Conservation (phyloP, 805 yeast genomes). For the Hanseniaspora pseudoguilliermondii region DNA sequence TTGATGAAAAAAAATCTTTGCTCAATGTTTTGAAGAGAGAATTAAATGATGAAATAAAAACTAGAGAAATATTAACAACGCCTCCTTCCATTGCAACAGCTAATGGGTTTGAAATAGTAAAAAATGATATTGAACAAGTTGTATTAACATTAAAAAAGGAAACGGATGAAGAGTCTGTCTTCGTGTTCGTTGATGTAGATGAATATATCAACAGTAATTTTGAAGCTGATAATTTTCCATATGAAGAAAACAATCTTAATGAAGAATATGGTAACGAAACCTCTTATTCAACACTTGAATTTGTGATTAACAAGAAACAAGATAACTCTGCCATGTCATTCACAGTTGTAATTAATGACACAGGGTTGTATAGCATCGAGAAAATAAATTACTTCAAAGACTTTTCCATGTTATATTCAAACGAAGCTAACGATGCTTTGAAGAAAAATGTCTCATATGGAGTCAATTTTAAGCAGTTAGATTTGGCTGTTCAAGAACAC, state of each 20-base stretch:
- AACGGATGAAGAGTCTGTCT: slow-evolving; percentile 44
- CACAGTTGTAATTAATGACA: slow-evolving; percentile 60
- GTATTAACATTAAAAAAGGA: slow-evolving; percentile 28
- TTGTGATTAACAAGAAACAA: slow-evolving; percentile 54
- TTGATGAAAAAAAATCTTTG: neutral
- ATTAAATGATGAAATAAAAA: neutral
- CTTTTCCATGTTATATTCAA: slow-evolving; percentile 43
- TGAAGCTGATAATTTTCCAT: slow-evolving; percentile 17
- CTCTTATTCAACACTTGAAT: neutral
- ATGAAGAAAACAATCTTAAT: slow-evolving; percentile 24
- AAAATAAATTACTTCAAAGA: slow-evolving; percentile 52
- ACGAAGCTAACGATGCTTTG: slow-evolving; percentile 49
- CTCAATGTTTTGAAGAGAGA: neutral
- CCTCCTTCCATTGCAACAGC: neutral
- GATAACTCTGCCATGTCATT: slow-evolving; percentile 57
- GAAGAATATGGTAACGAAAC: neutral
- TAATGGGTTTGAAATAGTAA: neutral
- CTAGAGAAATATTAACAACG: neutral
- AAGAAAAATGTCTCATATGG: slow-evolving; percentile 67
- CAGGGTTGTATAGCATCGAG: slow-evolving; percentile 57
- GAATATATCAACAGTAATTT: slow-evolving; percentile 51
- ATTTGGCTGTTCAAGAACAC: slow-evolving; percentile 66
- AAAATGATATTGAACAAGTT: neutral
- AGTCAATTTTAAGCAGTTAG: slow-evolving; percentile 75
- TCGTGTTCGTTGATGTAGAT: slow-evolving; percentile 67